Percentiles rank a stretch among this genome's conserved stretches.
These are phyloP conservation scores for Albophoma yamanashiensis DNA, from an alignment of 2,329 filamentous ascomycete species.

Conservation along the genomic window DNA sequence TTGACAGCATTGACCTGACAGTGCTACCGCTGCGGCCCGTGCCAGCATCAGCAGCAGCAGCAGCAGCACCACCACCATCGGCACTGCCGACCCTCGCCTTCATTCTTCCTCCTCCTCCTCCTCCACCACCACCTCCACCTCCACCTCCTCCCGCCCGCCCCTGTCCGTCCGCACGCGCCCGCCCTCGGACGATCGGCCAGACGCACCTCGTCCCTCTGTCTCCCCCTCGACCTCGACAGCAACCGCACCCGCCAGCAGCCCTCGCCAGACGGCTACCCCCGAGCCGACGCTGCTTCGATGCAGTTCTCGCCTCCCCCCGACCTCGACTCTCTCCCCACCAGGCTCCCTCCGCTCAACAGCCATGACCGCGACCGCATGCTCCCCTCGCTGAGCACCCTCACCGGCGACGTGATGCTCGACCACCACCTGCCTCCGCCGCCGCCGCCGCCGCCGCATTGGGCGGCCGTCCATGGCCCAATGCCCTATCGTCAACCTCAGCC, in stretches of 20 bases:
- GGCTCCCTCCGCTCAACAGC: conserved; percentile 12
- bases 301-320: conserved; percentile 10
- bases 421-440: conserved; percentile 8
- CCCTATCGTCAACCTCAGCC: conserved; percentile 23
- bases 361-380: conserved; percentile 19
- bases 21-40: conserved; percentile 1
- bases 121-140: not conserved
- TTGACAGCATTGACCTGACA: not conserved
- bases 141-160: too few relatives aligned
- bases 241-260: not conserved
- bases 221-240: conserved; percentile 1
- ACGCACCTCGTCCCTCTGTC: not conserved
- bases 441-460: conserved; percentile 27
- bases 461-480: conserved; percentile 37
- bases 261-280: not conserved
- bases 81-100: not conserved
- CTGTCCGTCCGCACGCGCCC: conserved; percentile 10
- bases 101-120: not conserved
- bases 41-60: conserved; percentile 1
- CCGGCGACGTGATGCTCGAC: conserved; percentile 12
- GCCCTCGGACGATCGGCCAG: not conserved
- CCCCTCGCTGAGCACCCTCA: conserved; percentile 25
- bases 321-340: conserved; percentile 16
- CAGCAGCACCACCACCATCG: too few relatives aligned
- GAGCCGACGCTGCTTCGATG: conserved; percentile 9